Evolutionary conservation across 1,284 basidiomycete genomes (phyloP).

Genomic region (Butyriboletus appendiculatus): DNA sequence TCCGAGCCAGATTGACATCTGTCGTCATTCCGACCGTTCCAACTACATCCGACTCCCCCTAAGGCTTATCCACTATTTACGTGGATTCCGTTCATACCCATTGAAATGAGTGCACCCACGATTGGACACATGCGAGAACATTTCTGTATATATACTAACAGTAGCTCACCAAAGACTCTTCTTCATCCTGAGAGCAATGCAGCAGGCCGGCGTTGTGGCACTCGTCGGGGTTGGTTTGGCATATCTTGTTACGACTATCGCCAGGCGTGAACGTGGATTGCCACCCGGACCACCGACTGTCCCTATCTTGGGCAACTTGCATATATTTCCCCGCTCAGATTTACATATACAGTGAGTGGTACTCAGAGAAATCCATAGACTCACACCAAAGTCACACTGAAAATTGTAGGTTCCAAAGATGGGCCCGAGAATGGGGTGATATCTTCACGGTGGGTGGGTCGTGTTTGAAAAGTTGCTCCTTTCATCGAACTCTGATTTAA

Average conservation of each 20-base stretch:
- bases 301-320: constrained; percentile 3
- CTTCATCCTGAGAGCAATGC: neutral
- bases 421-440: constrained; percentile 8
- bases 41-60: too few species aligned
- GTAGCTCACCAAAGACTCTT: too few species aligned
- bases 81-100: too few species aligned
- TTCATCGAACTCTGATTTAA: neutral
- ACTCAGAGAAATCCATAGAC: neutral
- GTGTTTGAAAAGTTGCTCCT: too few species aligned
- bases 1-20: too few species aligned
- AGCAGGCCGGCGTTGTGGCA: neutral
- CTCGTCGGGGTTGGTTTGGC: neutral
- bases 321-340: neutral
- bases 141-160: too few species aligned
- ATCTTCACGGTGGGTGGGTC: constrained; percentile 1
- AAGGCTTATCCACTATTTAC: too few species aligned
- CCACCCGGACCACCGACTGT: constrained; percentile 4
- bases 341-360: constrained; percentile 3
- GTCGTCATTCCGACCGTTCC: too few species aligned
- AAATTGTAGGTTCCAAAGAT: neutral
- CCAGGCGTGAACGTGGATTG: neutral
- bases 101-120: too few species aligned
- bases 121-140: too few species aligned
- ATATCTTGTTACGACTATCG: neutral
- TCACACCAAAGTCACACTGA: neutral